Base-by-base conservation (phyloP, 2,329 filamentous ascomycete genomes). In the Aureobasidium musti region DNA sequence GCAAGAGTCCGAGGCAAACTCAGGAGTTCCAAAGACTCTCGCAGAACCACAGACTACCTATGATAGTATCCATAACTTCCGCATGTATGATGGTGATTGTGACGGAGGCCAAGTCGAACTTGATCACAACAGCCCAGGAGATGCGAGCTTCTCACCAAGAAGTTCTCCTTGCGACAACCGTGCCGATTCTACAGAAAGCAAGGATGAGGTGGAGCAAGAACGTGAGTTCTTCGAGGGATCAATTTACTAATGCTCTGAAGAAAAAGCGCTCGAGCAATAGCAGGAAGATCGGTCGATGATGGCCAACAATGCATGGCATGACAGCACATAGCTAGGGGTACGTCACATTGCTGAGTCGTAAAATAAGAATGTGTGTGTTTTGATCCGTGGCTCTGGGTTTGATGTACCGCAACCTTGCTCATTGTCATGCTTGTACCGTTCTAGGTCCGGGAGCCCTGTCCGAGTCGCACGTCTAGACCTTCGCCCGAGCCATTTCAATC, bases 341-440 rank as follows among this genome's bases (percentile, higher is more conserved):
- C n/a, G 23, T 61, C 57, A 61, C 57, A 61, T 61, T 37, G 57
- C 57, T 61, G 43, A 35, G 30, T 47, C 43, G 41, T 30, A 13
- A 43, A 35, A 47, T 28, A 37, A 61, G 28, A 49, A 35, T 33
- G 41, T 47, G 26, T 59, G 57, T 61, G 57, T 47, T 61, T 37
- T 61, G 57, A 61, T 49, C 57, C 57, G 30, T 61, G 57, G 57
- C n/a, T 37, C 57, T 61, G 57, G 57, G n/a, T 37, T 41, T 13
- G 19, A 37, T 17, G 41, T 49, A 26, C 54, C 39, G n/a, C 13
- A 33, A n/a, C 53, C 53, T 56, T 23, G 52, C 33, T 39, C 10
- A 2, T 13, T n/a, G 30, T n/a, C 47, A 26, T 53, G 30, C 28
- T 21, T 53, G 28, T 17, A n/a, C 30, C 26, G 33, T 7, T 39